Conservation (phyloP, 1,284 basidiomycete species). For the Agroathelia rolfsii region DNA sequence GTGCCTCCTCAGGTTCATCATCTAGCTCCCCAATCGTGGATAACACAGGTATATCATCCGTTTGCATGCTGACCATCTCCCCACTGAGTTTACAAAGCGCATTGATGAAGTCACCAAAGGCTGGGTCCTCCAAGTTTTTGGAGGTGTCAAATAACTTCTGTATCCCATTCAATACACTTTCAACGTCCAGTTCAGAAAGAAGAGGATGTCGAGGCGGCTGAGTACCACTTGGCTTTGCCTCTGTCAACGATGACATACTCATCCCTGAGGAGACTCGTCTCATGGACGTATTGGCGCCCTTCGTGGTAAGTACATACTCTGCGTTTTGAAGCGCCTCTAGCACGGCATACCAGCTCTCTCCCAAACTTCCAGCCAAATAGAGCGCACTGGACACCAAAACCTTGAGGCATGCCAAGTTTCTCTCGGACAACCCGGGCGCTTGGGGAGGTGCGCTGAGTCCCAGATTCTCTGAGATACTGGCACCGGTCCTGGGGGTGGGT, state of each 20-base stretch:
- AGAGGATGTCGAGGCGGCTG: slow-evolving; percentile 39
- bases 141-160: slow-evolving; percentile 79
- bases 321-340: slow-evolving; percentile 89
- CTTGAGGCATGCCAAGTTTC: slow-evolving; percentile 87
- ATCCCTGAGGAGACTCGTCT: slow-evolving; percentile 9
- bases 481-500: slow-evolving; percentile 47
- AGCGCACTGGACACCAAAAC: slow-evolving; percentile 73
- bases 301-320: slow-evolving; percentile 75
- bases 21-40: slow-evolving; percentile 26
- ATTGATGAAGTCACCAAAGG: slow-evolving; percentile 75
- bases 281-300: slow-evolving; percentile 26
- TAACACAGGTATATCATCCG: slow-evolving; percentile 25
- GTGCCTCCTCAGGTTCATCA: slow-evolving; percentile 31
- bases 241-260: slow-evolving; percentile 5
- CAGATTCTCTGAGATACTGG: slow-evolving; percentile 62
- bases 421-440: slow-evolving; percentile 71
- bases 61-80: slow-evolving; percentile 84
- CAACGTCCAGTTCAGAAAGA: slow-evolving; percentile 66
- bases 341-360: slow-evolving; percentile 84
- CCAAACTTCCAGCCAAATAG: slow-evolving; percentile 78
- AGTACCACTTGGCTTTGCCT: slow-evolving; percentile 6
- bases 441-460: slow-evolving; percentile 43
- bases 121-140: slow-evolving; percentile 71
- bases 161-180: slow-evolving; percentile 63
- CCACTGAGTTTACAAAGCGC: slow-evolving; percentile 80